phyloP scores from a whole-genome alignment of 371 early-diverging fungal genomes.

The Actinomortierella wolfii region DNA sequence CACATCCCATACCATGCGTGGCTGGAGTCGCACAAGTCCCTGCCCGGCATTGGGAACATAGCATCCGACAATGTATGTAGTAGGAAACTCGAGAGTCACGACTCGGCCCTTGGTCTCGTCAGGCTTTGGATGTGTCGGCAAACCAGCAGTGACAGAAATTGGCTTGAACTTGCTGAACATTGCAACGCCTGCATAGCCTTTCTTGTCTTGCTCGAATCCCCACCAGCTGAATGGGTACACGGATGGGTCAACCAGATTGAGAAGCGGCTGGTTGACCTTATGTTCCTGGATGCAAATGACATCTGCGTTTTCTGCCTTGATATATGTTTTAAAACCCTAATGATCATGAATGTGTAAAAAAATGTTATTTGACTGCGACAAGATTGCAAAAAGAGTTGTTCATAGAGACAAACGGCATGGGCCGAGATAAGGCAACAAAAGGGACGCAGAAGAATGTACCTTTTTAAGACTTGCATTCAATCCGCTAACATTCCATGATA shows the following conservation, averaged over 20 bases:
- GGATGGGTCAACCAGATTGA: constrained; percentile 56
- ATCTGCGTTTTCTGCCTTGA: constrained; percentile 84
- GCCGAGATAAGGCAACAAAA: background rate
- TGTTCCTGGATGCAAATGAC: constrained; percentile 88
- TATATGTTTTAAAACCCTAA: constrained; percentile 71
- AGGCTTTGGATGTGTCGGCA: constrained; percentile 55
- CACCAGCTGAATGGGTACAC: constrained; percentile 76
- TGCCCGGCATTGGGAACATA: constrained; percentile 88
- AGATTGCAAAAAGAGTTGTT: background rate
- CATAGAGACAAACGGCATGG: background rate
- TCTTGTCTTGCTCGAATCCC: constrained; percentile 70
- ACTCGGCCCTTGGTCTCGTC: constrained; percentile 70
- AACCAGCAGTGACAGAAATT: constrained; percentile 62
- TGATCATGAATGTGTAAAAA: constrained; percentile 2
- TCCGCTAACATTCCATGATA: constrained; percentile 84
- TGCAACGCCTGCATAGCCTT: constrained; percentile 86
- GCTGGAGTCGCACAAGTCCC: constrained; percentile 68
- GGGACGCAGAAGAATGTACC: constrained; percentile 33
- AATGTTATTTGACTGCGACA: background rate
- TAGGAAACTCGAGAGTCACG: constrained; percentile 72
- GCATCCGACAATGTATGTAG: constrained; percentile 71
- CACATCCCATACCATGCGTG: constrained; percentile 69
- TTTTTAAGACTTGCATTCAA: constrained; percentile 79
- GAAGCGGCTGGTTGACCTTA: constrained; percentile 69
- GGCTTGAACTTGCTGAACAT: constrained; percentile 84